phyloP scores from a whole-genome alignment of 2,329 filamentous ascomycete species.

The Leptographium wingfieldii region DNA sequence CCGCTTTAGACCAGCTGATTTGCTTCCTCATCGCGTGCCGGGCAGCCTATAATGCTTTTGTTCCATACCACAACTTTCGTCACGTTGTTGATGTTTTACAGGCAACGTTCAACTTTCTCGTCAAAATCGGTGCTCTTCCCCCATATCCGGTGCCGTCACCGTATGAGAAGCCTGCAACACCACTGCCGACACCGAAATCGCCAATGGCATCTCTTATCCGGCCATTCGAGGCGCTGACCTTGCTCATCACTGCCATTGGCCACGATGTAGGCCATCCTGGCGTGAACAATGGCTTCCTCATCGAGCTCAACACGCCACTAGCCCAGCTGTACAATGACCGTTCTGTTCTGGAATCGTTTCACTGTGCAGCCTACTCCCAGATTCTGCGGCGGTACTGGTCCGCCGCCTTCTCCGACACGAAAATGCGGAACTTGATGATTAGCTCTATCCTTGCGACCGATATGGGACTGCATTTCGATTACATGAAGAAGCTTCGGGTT shows the following conservation, averaged over 20 bases:
- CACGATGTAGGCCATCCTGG: conserved; percentile 96
- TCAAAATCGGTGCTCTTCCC: conserved; percentile 65
- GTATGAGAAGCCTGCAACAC: conserved; percentile 21
- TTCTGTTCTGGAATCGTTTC: conserved; percentile 92
- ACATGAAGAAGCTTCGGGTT: conserved; percentile 79
- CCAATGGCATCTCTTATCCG: conserved; percentile 64
- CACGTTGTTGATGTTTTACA: conserved; percentile 95
- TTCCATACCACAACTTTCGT: conserved; percentile 96
- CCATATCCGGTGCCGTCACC: conserved; percentile 38
- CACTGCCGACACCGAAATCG: conserved; percentile 60
- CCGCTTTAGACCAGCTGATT: conserved; percentile 56
- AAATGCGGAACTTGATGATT: conserved; percentile 84
- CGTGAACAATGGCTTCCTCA: conserved; percentile 93
- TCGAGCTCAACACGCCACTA: conserved; percentile 81
- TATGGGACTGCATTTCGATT: conserved; percentile 94
- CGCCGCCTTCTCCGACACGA: conserved; percentile 60
- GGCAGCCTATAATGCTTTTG: conserved; percentile 90
- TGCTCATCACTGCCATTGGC: conserved; percentile 91
- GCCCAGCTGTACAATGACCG: conserved; percentile 95
- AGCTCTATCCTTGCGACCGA: conserved; percentile 96
- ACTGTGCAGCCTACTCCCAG: conserved; percentile 93
- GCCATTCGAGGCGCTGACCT: conserved; percentile 77
- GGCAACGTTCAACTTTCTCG: conserved; percentile 80
- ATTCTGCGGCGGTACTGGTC: conserved; percentile 92
- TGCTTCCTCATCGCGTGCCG: conserved; percentile 80